Percentiles rank a stretch among this genome's conserved stretches.
phyloP scores from a whole-genome alignment of 306 rosid genomes.

The Corylus heterophylla region DNA sequence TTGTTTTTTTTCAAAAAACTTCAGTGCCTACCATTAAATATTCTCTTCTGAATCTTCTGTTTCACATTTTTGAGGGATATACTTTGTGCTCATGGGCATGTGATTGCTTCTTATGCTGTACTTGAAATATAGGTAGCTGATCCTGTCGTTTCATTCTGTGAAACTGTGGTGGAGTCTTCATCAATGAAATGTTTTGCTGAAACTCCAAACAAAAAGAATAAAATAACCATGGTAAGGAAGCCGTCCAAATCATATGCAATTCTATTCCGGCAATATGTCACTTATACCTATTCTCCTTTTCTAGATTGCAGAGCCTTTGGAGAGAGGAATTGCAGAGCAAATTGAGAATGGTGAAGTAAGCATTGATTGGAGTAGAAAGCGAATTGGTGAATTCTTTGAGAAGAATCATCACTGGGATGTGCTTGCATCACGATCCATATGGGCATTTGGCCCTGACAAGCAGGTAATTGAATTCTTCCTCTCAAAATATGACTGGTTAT shows the following conservation, averaged over 20 bases:
- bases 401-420: conserved; percentile 95
- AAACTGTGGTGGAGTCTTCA: conserved; percentile 97
- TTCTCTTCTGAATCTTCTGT: conserved; percentile 1
- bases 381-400: conserved; percentile 94
- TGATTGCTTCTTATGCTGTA: conserved; percentile 26
- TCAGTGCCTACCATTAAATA: neutral
- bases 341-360: conserved; percentile 95
- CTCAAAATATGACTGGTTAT: conserved; percentile 83
- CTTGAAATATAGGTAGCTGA: conserved; percentile 76
- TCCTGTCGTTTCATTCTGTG: conserved; percentile 97
- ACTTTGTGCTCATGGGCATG: conserved; percentile 25
- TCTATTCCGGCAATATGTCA: neutral
- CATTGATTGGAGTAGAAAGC: conserved; percentile 89
- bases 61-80: conserved; percentile 11
- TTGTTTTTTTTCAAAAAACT: neutral
- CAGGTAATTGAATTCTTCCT: conserved; percentile 93
- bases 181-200: conserved; percentile 99
- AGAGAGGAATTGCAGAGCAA: conserved; percentile 97
- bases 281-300: conserved; percentile 17
- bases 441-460: conserved; percentile 99
- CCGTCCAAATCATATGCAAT: neutral
- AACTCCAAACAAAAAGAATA: conserved; percentile 96
- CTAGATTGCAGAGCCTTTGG: conserved; percentile 94
- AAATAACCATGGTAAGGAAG: conserved; percentile 87
- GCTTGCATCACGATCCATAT: conserved; percentile 94